These are phyloP conservation scores for Lactarius evosmus DNA, from an alignment of 768 basidiomycete genomes.

Conservation along the genomic window DNA sequence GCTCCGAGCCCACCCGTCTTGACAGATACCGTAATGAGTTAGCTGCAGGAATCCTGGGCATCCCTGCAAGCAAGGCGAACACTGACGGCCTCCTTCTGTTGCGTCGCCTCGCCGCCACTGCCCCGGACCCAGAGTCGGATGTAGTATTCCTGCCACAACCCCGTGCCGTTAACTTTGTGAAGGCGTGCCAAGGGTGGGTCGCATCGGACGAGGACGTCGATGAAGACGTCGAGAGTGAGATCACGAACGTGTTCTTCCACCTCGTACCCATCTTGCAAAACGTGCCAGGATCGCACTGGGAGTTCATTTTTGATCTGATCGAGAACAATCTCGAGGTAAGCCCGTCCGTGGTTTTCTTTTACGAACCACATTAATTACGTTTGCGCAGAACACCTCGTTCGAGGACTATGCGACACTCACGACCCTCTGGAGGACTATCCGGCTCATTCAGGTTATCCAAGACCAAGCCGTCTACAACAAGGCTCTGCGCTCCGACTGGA, in stretches of 20 bases:
- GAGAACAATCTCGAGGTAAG: slow-evolving; percentile 86
- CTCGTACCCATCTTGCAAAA: slow-evolving; percentile 87
- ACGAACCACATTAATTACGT: neutral
- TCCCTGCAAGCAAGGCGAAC: slow-evolving; percentile 60
- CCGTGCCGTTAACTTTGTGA: slow-evolving; percentile 83
- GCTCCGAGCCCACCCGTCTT: slow-evolving; percentile 66
- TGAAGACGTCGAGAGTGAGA: slow-evolving; percentile 74
- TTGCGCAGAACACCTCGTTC: slow-evolving; percentile 53
- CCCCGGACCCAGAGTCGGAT: slow-evolving; percentile 77
- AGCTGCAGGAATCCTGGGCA: slow-evolving; percentile 72
- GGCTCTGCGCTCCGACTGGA: slow-evolving; percentile 65
- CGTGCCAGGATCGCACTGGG: slow-evolving; percentile 87
- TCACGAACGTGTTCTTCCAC: slow-evolving; percentile 69
- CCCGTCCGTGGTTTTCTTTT: neutral
- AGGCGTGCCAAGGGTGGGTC: slow-evolving; percentile 84
- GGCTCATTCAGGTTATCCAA: slow-evolving; percentile 61
- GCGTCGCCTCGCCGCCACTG: slow-evolving; percentile 63
- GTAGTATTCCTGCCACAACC: slow-evolving; percentile 80
- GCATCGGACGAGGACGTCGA: slow-evolving; percentile 55
- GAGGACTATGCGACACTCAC: slow-evolving; percentile 57
- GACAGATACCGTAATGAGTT: slow-evolving; percentile 87
- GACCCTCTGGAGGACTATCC: slow-evolving; percentile 65
- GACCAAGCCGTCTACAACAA: slow-evolving; percentile 75
- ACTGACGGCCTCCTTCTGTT: slow-evolving; percentile 66
- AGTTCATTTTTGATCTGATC: slow-evolving; percentile 82